Percentiles rank a stretch among this genome's conserved stretches.
Evolutionary conservation across 257 asterid species (phyloP).

Genomic region (Solanum pennellii): DNA sequence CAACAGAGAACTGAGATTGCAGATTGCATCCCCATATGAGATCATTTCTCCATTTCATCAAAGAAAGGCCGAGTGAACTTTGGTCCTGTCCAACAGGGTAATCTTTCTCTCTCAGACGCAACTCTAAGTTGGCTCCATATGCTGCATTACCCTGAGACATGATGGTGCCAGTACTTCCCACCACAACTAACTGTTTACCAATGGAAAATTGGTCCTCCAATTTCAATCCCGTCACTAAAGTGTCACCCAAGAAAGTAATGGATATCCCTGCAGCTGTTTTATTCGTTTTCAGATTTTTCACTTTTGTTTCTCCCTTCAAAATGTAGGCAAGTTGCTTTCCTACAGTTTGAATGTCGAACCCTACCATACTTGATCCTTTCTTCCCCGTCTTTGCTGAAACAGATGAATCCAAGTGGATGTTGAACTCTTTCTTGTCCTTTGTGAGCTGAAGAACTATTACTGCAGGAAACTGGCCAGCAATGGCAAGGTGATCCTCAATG

Average conservation of each 20-base stretch:
- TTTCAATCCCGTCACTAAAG: conserved; percentile 13
- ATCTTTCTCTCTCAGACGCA: conserved; percentile 13
- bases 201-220: conserved; percentile 20
- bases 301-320: conserved; percentile 16
- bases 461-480: conserved; percentile 22
- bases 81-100: conserved; percentile 12
- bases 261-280: conserved; percentile 25
- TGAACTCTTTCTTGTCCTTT: conserved; percentile 26
- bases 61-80: conserved; percentile 22
- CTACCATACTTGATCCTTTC: conserved; percentile 23
- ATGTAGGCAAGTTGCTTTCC: conserved; percentile 15
- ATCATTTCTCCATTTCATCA: conserved; percentile 25
- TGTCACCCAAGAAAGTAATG: conserved; percentile 16
- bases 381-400: conserved; percentile 19
- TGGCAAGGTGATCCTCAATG: conserved; percentile 15
- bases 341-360: conserved; percentile 12
- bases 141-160: conserved; percentile 22
- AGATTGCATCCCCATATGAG: conserved; percentile 26
- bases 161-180: conserved; percentile 19
- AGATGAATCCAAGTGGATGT: conserved; percentile 20
- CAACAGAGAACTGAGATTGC: conserved; percentile 25
- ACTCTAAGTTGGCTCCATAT: conserved; percentile 22
- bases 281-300: conserved; percentile 7
- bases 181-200: conserved; percentile 13
- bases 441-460: conserved; percentile 15